Conservation (phyloP, 2,329 filamentous ascomycete species). For the Fusarium nisikadoi region DNA sequence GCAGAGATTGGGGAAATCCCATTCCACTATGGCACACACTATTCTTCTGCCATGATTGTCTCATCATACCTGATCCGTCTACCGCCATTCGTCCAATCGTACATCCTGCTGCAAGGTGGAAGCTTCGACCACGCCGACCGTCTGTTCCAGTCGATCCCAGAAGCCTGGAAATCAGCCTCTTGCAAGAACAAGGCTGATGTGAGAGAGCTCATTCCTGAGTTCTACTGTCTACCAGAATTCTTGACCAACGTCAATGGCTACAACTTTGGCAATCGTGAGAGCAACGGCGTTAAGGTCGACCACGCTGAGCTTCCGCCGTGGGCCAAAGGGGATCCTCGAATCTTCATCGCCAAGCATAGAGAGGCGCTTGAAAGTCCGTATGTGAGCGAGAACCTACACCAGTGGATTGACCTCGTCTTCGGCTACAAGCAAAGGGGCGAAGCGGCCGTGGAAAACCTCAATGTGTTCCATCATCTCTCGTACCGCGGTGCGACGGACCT, state of each 20-base stretch:
- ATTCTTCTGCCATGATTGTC: constrained; percentile 99
- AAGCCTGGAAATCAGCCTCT: constrained; percentile 91
- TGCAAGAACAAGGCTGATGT: constrained; percentile 93
- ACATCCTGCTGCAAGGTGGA: constrained; percentile 92
- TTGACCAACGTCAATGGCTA: constrained; percentile 93
- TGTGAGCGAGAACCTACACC: constrained; percentile 87
- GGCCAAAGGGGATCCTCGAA: constrained; percentile 95
- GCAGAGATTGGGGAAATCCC: constrained; percentile 92
- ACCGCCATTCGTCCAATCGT: constrained; percentile 96
- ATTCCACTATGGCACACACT: constrained; percentile 98
- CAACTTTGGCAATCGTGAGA: constrained; percentile 90
- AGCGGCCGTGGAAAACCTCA: constrained; percentile 87
- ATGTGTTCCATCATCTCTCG: constrained; percentile 95
- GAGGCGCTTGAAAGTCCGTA: constrained; percentile 94
- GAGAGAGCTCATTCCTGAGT: constrained; percentile 93
- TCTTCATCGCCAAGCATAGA: constrained; percentile 96
- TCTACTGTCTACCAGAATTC: constrained; percentile 96
- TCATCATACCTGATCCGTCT: constrained; percentile 95
- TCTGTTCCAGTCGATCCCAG: constrained; percentile 91
- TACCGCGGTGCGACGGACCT: constrained; percentile 94
- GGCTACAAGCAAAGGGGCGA: constrained; percentile 94
- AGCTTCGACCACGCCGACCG: constrained; percentile 96
- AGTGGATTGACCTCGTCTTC: constrained; percentile 97
- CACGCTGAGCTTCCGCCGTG: constrained; percentile 91
- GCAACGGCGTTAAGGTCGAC: constrained; percentile 81